These are phyloP conservation scores for Pichia phayaonensis DNA, from an alignment of 805 yeast species.

Conservation along the genomic window DNA sequence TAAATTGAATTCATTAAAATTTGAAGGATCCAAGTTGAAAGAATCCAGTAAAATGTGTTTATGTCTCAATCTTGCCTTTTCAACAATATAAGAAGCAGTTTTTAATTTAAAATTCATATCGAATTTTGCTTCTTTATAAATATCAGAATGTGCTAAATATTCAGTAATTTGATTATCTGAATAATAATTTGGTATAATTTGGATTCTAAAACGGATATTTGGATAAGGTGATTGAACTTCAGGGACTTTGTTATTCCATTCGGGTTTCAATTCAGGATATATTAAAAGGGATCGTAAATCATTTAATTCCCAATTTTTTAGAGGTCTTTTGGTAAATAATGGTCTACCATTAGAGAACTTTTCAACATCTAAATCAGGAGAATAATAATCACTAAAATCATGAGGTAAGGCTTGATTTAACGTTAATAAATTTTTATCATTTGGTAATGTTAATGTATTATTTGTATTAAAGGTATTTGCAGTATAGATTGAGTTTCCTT, in stretches of 20 bases:
- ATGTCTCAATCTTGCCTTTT: conserved; percentile 48
- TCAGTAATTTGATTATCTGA: conserved; percentile 41
- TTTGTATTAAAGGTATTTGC: conserved; percentile 1
- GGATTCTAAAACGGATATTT: conserved; percentile 37
- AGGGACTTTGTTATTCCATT: conserved; percentile 51
- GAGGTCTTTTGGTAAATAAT: conserved; percentile 49
- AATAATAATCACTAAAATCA: conserved; percentile 46
- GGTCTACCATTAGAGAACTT: conserved; percentile 55
- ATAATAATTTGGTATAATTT: conserved; percentile 45
- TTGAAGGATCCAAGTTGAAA: conserved; percentile 17
- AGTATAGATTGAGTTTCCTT: conserved; percentile 23
- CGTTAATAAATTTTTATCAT: conserved; percentile 16
- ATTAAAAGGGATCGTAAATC: conserved; percentile 61
- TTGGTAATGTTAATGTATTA: conserved; percentile 15
- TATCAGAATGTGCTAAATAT: conserved; percentile 47
- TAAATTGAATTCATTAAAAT: conserved; percentile 16
- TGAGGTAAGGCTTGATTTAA: conserved; percentile 47
- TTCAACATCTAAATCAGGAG: conserved; percentile 44
- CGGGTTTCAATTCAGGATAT: conserved; percentile 40
- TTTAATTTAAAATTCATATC: conserved; percentile 46
- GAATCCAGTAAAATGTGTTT: conserved; percentile 18
- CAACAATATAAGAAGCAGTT: conserved; percentile 56
- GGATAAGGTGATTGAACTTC: conserved; percentile 27
- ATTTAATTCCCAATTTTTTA: conserved; percentile 65
- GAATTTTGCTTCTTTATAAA: conserved; percentile 58